Conservation (phyloP, 345 rosid genomes). For the Hibiscus mutabilis region DNA sequence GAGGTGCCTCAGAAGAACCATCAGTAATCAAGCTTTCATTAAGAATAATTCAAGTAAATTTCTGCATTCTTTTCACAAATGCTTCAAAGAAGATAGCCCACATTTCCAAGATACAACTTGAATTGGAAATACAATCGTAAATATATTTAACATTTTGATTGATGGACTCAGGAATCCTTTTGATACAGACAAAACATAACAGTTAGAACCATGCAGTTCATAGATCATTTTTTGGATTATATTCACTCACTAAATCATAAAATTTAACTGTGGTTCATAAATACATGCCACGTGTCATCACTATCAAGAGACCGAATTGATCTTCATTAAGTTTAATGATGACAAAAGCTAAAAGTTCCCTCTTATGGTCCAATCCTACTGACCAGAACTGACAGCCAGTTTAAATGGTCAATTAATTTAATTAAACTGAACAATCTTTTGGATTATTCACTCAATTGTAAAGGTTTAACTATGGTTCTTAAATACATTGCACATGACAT, state of each 20-base stretch:
- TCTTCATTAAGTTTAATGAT: not conserved
- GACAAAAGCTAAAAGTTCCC: conserved; percentile 6
- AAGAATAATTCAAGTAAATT: not conserved
- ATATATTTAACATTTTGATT: not conserved
- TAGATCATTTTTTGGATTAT: not conserved
- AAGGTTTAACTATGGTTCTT: not conserved
- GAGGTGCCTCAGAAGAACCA: conserved; percentile 1
- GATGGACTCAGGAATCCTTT: conserved; percentile 4
- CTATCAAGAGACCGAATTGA: not conserved
- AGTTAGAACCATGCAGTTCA: not conserved
- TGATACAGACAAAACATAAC: conserved; percentile 8
- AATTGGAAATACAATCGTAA: not conserved
- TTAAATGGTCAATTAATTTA: not conserved
- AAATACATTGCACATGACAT: not conserved
- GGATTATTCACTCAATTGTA: not conserved
- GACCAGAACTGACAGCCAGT: conserved; percentile 3
- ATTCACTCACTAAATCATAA: conserved; percentile 1
- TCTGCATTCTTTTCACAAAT: not conserved
- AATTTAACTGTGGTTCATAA: not conserved
- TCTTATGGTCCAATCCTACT: conserved; percentile 1
- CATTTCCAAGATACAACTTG: not conserved
- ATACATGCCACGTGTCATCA: not conserved
- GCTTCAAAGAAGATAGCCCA: not conserved
- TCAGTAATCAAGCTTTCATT: not conserved
- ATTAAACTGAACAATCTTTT: not conserved